Base-by-base conservation (phyloP, 2,329 filamentous ascomycete species). In the Alternaria sp. region DNA sequence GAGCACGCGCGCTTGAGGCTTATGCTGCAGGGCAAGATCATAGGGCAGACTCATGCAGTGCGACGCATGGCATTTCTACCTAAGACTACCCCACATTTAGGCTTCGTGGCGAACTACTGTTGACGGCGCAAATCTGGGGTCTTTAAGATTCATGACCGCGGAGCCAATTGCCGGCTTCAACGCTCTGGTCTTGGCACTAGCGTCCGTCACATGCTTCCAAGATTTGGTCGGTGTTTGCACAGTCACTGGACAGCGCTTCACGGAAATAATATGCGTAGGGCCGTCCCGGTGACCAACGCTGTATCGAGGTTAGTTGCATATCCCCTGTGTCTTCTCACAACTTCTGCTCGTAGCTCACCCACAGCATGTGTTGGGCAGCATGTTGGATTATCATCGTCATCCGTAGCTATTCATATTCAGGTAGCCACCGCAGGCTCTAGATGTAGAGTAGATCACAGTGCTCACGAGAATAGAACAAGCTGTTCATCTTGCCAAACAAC, bases 201-300 rank as follows among this genome's bases (percentile, higher is more conserved):
- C 56, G 56, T 50, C 59, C 54, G 65, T 77, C 73, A 77, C 74
- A 77, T 77, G 73, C 61, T 58, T 40, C 36, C 36, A 40, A 40
- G 36, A n/a, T 40, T 62, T 57, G 43, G 52, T 63, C 53, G 57
- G 63, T 66, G 61, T 64, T 52, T 52, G 64, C 70, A 23, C 36
- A 44, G 51, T 70, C 67, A 66, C 67, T 71, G 67, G 69, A 61
- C 49, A 46, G 55, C 59, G 50, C 57, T 62, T 46, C 51, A 63
- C 66, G 65, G 67, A 65, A 63, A 69, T 72, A 62, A 71, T 65
- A 54, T 51, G 58, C 63, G 59, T 68, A 69, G 67, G 67, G 69
- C 74, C 67, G 71, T 71, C 64, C 73, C 73, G 71, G 70, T 77
- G 74, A 78, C 72, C 61, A 68, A 63, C 59, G 59, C 69, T 70